phyloP scores from a whole-genome alignment of 495 filamentous ascomycete species.

The Saxophila tyrrhenica region DNA sequence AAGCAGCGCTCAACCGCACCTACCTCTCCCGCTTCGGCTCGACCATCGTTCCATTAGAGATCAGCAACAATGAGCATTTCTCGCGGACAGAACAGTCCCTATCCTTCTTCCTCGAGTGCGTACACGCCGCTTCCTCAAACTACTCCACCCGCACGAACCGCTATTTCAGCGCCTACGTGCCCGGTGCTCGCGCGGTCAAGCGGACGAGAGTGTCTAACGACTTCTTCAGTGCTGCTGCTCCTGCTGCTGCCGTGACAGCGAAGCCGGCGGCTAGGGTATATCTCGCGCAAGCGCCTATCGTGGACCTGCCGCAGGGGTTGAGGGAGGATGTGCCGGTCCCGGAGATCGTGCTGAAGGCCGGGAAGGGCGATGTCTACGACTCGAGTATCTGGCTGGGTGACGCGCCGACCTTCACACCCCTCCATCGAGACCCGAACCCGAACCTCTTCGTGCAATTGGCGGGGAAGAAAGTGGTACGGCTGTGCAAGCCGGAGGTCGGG shows the following conservation, averaged over 20 bases:
- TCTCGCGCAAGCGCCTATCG: conserved; percentile 69
- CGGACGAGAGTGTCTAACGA: conserved; percentile 9
- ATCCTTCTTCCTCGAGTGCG: conserved; percentile 44
- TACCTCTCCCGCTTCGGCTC: conserved; percentile 41
- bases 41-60: conserved; percentile 47
- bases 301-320: conserved; percentile 49
- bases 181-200: conserved; percentile 13
- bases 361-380: conserved; percentile 65
- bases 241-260: background rate
- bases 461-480: conserved; percentile 59
- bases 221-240: conserved; percentile 14
- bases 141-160: conserved; percentile 2
- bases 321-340: conserved; percentile 60
- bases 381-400: conserved; percentile 81
- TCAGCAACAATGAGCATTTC: conserved; percentile 37
- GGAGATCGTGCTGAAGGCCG: conserved; percentile 47
- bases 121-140: conserved; percentile 10
- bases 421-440: conserved; percentile 87
- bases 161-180: conserved; percentile 18
- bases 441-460: conserved; percentile 83
- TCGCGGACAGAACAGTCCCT: conserved; percentile 47
- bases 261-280: conserved; percentile 42
- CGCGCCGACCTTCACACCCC: conserved; percentile 74
- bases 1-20: conserved; percentile 35
- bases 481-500: conserved; percentile 54